Evolutionary conservation across 768 basidiomycete species (phyloP).

Genomic region (Hypsizygus marmoreus): DNA sequence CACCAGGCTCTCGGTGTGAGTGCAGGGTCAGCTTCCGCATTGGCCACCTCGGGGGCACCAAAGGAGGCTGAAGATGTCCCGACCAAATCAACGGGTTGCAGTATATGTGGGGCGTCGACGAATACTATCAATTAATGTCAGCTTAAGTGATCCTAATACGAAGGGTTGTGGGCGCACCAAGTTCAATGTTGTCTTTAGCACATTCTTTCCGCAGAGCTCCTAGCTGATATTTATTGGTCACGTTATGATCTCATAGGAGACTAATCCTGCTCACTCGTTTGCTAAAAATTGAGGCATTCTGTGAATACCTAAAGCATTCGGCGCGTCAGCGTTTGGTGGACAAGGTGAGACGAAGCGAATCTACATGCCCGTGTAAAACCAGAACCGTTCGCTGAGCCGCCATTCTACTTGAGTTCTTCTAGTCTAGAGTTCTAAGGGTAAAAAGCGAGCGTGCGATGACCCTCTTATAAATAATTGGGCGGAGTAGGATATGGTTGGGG

Average conservation of each 20-base stretch:
- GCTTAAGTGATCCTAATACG: not conserved
- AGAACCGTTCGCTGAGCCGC: constrained; percentile 32
- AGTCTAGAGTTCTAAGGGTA: too few species aligned
- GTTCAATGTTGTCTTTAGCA: constrained; percentile 62
- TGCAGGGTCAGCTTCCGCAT: constrained; percentile 46
- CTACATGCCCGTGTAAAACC: constrained; percentile 44
- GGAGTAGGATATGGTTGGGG: not conserved
- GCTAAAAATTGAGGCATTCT: constrained; percentile 70
- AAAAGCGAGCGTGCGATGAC: too few species aligned
- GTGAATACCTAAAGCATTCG: constrained; percentile 54
- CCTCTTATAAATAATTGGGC: too few species aligned
- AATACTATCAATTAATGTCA: constrained; percentile 52
- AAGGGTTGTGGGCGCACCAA: constrained; percentile 43
- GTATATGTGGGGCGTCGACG: constrained; percentile 67
- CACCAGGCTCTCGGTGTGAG: constrained; percentile 74
- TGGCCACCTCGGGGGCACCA: constrained; percentile 41
- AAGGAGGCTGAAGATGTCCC: constrained; percentile 28
- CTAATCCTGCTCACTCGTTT: constrained; percentile 55
- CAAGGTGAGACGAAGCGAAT: not conserved
- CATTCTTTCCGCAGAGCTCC: constrained; percentile 74
- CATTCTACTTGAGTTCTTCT: constrained; percentile 15
- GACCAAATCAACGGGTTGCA: constrained; percentile 64
- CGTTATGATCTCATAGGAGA: not conserved
- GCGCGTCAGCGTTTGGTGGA: constrained; percentile 1
- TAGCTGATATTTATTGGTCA: constrained; percentile 41